Conservation (phyloP, 1,284 basidiomycete genomes). For the Gomphus bonarii region DNA sequence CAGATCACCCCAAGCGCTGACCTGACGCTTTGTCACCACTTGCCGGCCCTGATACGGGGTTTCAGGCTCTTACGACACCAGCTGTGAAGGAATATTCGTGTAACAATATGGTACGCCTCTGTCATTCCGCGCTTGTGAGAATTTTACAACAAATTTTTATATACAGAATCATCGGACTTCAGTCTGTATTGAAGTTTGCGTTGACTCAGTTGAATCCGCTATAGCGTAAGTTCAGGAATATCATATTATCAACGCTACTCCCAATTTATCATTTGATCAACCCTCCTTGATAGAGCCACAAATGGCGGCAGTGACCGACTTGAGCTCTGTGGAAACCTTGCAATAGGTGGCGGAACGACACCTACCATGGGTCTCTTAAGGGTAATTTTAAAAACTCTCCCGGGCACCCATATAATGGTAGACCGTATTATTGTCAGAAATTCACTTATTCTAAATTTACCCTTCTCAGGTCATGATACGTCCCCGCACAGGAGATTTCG, state of each 20-base stretch:
- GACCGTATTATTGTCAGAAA: conserved; percentile 10
- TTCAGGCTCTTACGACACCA: too few relatives aligned
- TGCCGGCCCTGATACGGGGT: neutral
- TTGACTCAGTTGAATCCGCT: conserved; percentile 71
- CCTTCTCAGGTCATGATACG: conserved; percentile 60
- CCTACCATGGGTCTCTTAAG: conserved; percentile 63
- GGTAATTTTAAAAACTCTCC: conserved; percentile 36
- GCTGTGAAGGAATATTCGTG: too few relatives aligned
- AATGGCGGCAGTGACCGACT: conserved; percentile 62
- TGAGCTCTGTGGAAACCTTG: conserved; percentile 68
- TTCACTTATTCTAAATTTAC: neutral
- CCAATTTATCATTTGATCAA: neutral
- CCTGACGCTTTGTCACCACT: neutral
- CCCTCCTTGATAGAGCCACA: conserved; percentile 37
- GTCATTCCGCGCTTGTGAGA: neutral
- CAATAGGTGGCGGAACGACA: conserved; percentile 67
- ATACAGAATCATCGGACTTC: neutral
- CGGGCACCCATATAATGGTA: conserved; percentile 58
- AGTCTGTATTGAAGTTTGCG: conserved; percentile 58
- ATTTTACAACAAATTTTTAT: neutral
- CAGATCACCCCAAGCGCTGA: too few relatives aligned
- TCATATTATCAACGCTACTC: neutral
- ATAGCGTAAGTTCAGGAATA: conserved; percentile 37
- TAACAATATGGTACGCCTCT: neutral
- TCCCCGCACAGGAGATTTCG: conserved; percentile 67